phyloP scores from a whole-genome alignment of 148 eudicot genomes.

The Rhododendron ovatum region DNA sequence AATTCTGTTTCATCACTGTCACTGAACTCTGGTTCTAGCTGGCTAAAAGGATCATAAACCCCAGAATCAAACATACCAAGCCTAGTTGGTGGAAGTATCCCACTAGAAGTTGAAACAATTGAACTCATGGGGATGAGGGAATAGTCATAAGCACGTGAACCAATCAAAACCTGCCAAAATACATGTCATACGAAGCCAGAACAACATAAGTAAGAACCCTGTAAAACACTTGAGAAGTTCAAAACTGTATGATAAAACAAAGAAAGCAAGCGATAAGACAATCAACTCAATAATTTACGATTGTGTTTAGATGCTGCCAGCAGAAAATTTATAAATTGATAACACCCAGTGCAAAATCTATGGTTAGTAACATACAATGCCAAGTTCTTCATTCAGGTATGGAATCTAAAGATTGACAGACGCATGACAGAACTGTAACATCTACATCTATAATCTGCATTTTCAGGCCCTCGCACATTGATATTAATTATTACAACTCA shows the following conservation, averaged over 20 bases:
- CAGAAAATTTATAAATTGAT: not conserved
- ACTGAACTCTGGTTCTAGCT: conserved; percentile 33
- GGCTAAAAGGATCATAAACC: conserved; percentile 32
- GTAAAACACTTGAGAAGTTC: not conserved
- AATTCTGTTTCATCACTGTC: conserved; percentile 63
- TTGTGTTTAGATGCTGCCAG: not conserved
- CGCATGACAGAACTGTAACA: not conserved
- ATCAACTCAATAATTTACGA: not conserved
- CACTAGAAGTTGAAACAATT: conserved; percentile 52
- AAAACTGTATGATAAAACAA: not conserved
- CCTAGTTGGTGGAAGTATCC: conserved; percentile 34
- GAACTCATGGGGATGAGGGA: conserved; percentile 46
- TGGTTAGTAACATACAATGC: not conserved
- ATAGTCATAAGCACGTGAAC: conserved; percentile 20
- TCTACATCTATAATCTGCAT: not conserved
- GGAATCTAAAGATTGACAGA: not conserved
- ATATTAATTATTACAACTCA: not conserved
- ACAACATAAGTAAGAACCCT: not conserved
- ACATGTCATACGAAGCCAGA: not conserved
- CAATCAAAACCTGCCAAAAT: conserved; percentile 20
- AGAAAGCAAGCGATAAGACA: not conserved
- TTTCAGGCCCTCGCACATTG: not conserved
- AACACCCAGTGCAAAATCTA: not conserved
- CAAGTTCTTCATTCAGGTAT: not conserved
- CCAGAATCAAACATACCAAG: conserved; percentile 46